These are phyloP conservation scores for Chaetothyriales sp. DNA, from an alignment of 2,329 filamentous ascomycete genomes.

Conservation along the genomic window DNA sequence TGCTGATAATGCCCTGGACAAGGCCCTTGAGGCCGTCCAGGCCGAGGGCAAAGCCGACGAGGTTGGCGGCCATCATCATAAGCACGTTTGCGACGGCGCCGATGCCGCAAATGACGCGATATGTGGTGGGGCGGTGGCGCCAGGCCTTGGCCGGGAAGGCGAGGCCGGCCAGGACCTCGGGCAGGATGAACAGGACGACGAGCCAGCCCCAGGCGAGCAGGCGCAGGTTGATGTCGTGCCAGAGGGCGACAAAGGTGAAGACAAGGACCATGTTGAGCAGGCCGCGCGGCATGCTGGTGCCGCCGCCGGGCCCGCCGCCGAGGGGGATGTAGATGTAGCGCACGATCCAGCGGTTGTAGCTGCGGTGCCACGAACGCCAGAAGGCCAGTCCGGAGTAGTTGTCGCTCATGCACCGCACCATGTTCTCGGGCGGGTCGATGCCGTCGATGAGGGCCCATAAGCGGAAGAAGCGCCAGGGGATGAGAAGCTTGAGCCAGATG, in stretches of 20 bases:
- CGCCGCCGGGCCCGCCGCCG: constrained; percentile 45
- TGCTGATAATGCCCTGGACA: constrained; percentile 58
- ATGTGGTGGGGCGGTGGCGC: constrained; percentile 54
- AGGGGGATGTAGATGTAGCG: constrained; percentile 90
- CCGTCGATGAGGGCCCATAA: constrained; percentile 88
- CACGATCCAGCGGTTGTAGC: constrained; percentile 87
- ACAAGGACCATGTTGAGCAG: constrained; percentile 67
- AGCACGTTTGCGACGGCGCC: constrained; percentile 74
- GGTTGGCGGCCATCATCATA: constrained; percentile 91
- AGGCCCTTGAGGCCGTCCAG: constrained; percentile 73
- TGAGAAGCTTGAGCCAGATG: constrained; percentile 92
- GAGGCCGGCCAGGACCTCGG: constrained; percentile 60
- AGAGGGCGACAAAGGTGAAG: constrained; percentile 93
- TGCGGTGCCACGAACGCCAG: constrained; percentile 93
- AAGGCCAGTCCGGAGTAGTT: constrained; percentile 86
- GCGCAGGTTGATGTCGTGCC: constrained; percentile 90
- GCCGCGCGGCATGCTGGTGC: constrained; percentile 39
- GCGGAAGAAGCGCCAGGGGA: constrained; percentile 97
- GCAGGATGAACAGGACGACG: constrained; percentile 82
- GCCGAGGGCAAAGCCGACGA: constrained; percentile 89
- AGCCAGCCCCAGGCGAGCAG: constrained; percentile 96
- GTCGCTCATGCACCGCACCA: constrained; percentile 90
- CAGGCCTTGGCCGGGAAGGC: constrained; percentile 64
- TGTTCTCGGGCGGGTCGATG: constrained; percentile 93
- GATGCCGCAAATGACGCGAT: constrained; percentile 65